Conservation (phyloP, 805 yeast species). For the Metschnikowia lochheadii region DNA sequence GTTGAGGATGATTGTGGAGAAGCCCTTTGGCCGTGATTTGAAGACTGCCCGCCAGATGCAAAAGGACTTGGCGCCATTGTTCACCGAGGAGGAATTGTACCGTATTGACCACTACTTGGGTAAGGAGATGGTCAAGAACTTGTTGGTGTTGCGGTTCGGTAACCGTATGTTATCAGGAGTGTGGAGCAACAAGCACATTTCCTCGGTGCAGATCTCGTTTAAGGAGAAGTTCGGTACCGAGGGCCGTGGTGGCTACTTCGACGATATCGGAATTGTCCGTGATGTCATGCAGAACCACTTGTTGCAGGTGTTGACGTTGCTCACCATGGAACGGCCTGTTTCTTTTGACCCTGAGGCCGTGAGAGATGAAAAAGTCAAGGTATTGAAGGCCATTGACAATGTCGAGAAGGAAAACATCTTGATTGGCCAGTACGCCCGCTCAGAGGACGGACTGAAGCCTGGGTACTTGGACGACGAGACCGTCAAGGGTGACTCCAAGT, state of each 20-base stretch:
- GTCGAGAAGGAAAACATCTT: conserved; percentile 64
- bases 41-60: conserved; percentile 75
- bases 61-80: conserved; percentile 72
- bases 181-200: conserved; percentile 80
- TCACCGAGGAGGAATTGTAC: conserved; percentile 85
- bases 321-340: conserved; percentile 94
- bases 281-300: conserved; percentile 98
- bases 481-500: conserved; percentile 74
- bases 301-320: conserved; percentile 83
- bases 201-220: conserved; percentile 82
- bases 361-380: conserved; percentile 94
- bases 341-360: conserved; percentile 89
- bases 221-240: conserved; percentile 99
- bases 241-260: conserved; percentile 98
- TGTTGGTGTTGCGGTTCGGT: conserved; percentile 84
- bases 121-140: conserved; percentile 95
- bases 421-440: conserved; percentile 82
- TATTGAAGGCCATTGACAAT: conserved; percentile 73
- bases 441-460: conserved; percentile 86
- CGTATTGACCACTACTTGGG: conserved; percentile 98
- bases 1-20: conserved; percentile 83
- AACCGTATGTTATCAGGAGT: conserved; percentile 83
- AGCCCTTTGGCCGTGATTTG: conserved; percentile 95
- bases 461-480: conserved; percentile 90
- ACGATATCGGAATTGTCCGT: conserved; percentile 89